phyloP scores from a whole-genome alignment of 1,139 yeast genomes.

The Lodderomyces jiufengensis region DNA sequence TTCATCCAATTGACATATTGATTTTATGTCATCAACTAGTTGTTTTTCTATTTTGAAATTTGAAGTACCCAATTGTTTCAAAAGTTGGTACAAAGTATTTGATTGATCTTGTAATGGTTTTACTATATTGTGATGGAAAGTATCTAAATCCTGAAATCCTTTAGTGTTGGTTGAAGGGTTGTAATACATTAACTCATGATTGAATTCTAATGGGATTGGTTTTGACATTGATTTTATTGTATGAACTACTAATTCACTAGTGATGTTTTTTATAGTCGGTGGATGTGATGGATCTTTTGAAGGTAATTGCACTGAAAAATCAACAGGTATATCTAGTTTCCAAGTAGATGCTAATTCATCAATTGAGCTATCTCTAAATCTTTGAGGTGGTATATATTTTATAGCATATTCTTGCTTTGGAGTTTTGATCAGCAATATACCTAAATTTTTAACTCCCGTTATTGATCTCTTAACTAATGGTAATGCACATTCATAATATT shows the following conservation, averaged over 20 bases:
- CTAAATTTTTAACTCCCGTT: slow-evolving; percentile 15
- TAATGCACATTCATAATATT: slow-evolving; percentile 14
- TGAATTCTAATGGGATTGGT: slow-evolving; percentile 39
- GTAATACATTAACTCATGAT: slow-evolving; percentile 36
- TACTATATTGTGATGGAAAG: slow-evolving; percentile 22
- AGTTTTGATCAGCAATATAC: slow-evolving; percentile 21
- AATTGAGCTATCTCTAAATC: slow-evolving; percentile 16
- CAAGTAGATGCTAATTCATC: slow-evolving; percentile 19
- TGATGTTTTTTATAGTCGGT: slow-evolving; percentile 31
- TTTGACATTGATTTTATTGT: slow-evolving; percentile 30
- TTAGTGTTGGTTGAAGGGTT: slow-evolving; percentile 5
- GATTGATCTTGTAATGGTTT: slow-evolving; percentile 21
- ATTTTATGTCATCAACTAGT: slow-evolving; percentile 30
- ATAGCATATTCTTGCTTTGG: slow-evolving; percentile 27
- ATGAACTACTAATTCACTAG: slow-evolving; percentile 31
- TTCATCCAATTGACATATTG: slow-evolving; percentile 26
- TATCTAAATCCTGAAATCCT: slow-evolving; percentile 22
- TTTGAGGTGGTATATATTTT: slow-evolving; percentile 32
- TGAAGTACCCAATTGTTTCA: slow-evolving; percentile 21
- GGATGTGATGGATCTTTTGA: slow-evolving; percentile 3
- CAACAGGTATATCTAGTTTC: slow-evolving; percentile 31
- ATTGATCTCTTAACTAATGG: slow-evolving; percentile 16
- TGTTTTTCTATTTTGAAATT: slow-evolving; percentile 28
- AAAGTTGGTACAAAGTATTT: slow-evolving; percentile 19
- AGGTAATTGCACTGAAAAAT: slow-evolving; percentile 13